Evolutionary conservation across 805 yeast genomes (phyloP).

Genomic region (Ogataea paradorogensis): DNA sequence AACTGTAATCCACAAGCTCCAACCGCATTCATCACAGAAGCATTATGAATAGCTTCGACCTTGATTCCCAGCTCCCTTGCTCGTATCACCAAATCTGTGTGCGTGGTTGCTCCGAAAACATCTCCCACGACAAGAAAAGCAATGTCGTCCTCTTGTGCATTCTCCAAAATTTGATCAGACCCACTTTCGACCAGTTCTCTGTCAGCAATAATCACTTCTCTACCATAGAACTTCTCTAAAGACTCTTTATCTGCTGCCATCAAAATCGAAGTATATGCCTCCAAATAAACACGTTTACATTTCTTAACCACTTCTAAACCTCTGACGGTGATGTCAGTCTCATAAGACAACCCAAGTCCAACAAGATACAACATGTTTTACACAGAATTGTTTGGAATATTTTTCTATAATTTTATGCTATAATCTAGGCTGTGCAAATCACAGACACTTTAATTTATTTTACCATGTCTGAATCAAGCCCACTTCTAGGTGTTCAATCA

Average conservation of each 20-base stretch:
- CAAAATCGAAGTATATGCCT: constrained; percentile 90
- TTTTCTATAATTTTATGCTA: constrained; percentile 4
- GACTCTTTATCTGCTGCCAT: constrained; percentile 84
- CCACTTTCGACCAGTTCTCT: constrained; percentile 92
- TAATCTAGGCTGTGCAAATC: constrained; percentile 4
- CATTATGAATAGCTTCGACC: constrained; percentile 87
- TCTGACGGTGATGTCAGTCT: constrained; percentile 87
- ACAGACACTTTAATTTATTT: neutral
- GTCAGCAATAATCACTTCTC: constrained; percentile 84
- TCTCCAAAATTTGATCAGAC: constrained; percentile 74
- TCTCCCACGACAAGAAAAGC: constrained; percentile 97
- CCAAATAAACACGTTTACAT: constrained; percentile 89
- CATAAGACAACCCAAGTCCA: constrained; percentile 89
- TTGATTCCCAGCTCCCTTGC: constrained; percentile 81
- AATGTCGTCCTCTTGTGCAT: constrained; percentile 76
- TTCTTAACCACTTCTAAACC: constrained; percentile 81
- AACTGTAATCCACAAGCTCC: constrained; percentile 97
- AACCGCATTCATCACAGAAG: constrained; percentile 96
- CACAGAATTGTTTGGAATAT: neutral
- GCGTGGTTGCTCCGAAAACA: constrained; percentile 97
- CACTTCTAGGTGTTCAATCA: constrained; percentile 11
- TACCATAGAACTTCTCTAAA: constrained; percentile 81
- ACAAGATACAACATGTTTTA: constrained; percentile 77
- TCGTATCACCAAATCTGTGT: constrained; percentile 87
- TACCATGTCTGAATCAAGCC: constrained; percentile 17